These are phyloP conservation scores for Colletotrichum trifolii DNA, from an alignment of 2,329 filamentous ascomycete genomes.

Conservation along the genomic window DNA sequence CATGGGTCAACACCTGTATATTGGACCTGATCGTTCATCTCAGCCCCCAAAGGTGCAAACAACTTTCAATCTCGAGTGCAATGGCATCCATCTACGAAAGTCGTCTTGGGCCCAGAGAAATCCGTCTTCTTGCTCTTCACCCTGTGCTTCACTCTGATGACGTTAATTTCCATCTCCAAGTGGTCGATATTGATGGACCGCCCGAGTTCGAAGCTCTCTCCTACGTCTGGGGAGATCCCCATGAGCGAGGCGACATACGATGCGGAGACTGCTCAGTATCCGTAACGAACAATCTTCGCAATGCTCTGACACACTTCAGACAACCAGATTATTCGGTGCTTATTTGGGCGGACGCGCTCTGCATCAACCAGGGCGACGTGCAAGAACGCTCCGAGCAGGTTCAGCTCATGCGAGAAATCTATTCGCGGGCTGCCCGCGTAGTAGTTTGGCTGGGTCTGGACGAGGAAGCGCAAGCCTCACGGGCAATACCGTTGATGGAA, in stretches of 20 bases:
- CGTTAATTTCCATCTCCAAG: neutral
- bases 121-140: conserved; percentile 4
- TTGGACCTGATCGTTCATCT: too few species aligned
- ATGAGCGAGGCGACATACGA: neutral
- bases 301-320: conserved; percentile 37
- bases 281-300: conserved; percentile 36
- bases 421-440: conserved; percentile 21
- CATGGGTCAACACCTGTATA: too few species aligned
- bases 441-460: conserved; percentile 35
- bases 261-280: conserved; percentile 4
- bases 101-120: neutral
- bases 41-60: too few species aligned
- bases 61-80: too few species aligned
- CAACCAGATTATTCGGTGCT: neutral
- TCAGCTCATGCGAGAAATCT: conserved; percentile 36
- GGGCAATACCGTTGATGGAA: neutral
- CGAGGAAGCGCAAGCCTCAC: neutral
- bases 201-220: conserved; percentile 8
- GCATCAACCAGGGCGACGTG: conserved; percentile 37
- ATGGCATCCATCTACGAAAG: neutral
- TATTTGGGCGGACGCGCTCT: conserved; percentile 39
- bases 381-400: conserved; percentile 36
- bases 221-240: conserved; percentile 11
- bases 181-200: neutral
- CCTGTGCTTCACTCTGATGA: neutral